A percentile compares a stretch with the other conserved stretches of the same genome.
phyloP scores from a whole-genome alignment of 306 rosid species.

The Arachis stenosperma region DNA sequence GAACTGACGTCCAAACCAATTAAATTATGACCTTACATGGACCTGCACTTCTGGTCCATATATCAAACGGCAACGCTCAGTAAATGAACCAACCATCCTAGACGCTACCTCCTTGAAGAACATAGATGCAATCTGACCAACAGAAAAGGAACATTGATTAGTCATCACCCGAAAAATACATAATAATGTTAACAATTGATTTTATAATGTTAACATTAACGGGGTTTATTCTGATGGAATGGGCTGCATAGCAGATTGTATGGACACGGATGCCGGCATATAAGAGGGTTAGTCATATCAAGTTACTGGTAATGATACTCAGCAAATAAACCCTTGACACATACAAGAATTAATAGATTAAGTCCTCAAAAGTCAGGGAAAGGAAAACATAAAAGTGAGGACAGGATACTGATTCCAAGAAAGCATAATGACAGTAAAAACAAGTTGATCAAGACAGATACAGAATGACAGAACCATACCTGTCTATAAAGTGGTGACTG shows the following conservation, averaged over 20 bases:
- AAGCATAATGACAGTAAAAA: conserved; percentile 33
- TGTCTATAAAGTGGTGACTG: conserved; percentile 89
- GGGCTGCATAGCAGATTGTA: not conserved
- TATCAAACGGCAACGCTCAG: conserved; percentile 81
- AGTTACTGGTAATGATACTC: conserved; percentile 24
- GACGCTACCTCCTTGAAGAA: conserved; percentile 98
- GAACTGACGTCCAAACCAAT: conserved; percentile 29
- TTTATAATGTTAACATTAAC: not conserved
- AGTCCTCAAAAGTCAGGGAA: not conserved
- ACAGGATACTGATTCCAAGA: not conserved
- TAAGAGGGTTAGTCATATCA: conserved; percentile 7
- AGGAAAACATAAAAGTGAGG: conserved; percentile 6
- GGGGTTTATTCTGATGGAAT: conserved; percentile 19
- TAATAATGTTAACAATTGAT: not conserved
- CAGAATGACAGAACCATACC: conserved; percentile 51
- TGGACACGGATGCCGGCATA: conserved; percentile 14
- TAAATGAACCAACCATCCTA: conserved; percentile 85
- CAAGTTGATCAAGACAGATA: conserved; percentile 1
- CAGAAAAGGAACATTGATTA: conserved; percentile 33
- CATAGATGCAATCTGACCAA: conserved; percentile 81
- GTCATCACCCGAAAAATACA: conserved; percentile 7
- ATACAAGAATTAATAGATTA: not conserved
- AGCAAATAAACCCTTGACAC: conserved; percentile 19
- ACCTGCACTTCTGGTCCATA: conserved; percentile 82
- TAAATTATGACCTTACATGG: conserved; percentile 60